Conservation (phyloP, 257 asterid genomes). For the Capsicum baccatum region DNA sequence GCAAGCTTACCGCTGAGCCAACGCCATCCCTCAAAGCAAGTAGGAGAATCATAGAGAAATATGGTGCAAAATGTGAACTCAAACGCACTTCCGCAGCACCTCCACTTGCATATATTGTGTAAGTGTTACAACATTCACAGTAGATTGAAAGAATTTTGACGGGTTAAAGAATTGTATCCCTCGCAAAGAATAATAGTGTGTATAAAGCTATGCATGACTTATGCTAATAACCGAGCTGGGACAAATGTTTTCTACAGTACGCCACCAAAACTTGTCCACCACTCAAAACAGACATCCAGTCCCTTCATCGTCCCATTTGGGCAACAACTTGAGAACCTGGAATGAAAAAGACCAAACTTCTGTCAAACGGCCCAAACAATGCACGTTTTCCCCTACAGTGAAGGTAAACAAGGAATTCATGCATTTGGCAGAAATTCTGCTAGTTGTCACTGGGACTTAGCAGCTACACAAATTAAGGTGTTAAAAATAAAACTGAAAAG, state of each 20-base stretch:
- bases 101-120: constrained; percentile 20
- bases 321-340: constrained; percentile 48
- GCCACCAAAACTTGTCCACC: constrained; percentile 58
- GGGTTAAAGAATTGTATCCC: constrained; percentile 29
- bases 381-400: background rate
- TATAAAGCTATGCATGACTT: constrained; percentile 38
- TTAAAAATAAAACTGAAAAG: background rate
- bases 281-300: constrained; percentile 56
- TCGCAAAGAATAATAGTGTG: constrained; percentile 36
- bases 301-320: constrained; percentile 43
- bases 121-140: constrained; percentile 40
- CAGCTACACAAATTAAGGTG: background rate
- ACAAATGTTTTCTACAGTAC: constrained; percentile 38
- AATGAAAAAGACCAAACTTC: constrained; percentile 14
- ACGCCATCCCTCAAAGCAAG: too few relatives aligned
- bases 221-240: constrained; percentile 41
- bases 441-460: background rate
- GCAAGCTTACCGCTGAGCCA: too few relatives aligned
- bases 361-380: constrained; percentile 12
- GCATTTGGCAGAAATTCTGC: constrained; percentile 9
- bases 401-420: constrained; percentile 22
- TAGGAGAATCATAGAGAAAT: constrained; percentile 25
- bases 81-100: constrained; percentile 8
- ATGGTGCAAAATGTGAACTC: background rate
- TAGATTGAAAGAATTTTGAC: constrained; percentile 36